Base-by-base conservation (phyloP, 2,329 filamentous ascomycete species). In the Karstenula rhodostoma region DNA sequence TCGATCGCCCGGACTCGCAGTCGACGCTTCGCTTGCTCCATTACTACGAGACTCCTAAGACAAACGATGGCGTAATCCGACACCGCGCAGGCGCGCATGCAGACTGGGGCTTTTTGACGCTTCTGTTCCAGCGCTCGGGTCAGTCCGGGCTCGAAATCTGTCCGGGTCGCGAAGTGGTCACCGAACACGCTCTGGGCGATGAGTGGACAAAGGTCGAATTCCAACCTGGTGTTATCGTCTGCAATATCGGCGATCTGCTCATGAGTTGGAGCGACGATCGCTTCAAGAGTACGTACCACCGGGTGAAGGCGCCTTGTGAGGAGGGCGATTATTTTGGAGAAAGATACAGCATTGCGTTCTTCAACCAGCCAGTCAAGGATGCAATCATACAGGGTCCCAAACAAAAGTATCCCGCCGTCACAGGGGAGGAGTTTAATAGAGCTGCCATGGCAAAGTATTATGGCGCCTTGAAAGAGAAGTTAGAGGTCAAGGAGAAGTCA, bases 251-350 rank as follows among this genome's bases (percentile, higher is more conserved):
- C 4, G 86, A 89, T 69, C 76, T 89, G 59, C 77, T 89, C 17
- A 89, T 89, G 87, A 83, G 80, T 50, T 88, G 86, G 86, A 85
- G 82, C 46, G 86, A 89, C 70, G 87, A 89, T 73, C 81, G 86
- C 22, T 88, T 89, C 78, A 89, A 88, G 76, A 86, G 83, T 50
- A 87, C 86, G 0, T 86, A 87, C 55, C 87, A 89, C 73, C 81
- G 86, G 4, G 86, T 89, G 61, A 86, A 86, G 74, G 84, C 85
- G 2, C 86, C 86, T 0, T 79, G 74, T 29, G 84, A 87, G 65
- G 78, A 78, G 0, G 79, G 77, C 13, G 79, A 82, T 47, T 86
- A 83, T 68, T 88, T 82, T 66, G 85, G 85, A 4, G 80, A 83
- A 62, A 79, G 86, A 48, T 89, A 86, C 72, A 87, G 84, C 70